Evolutionary conservation across 73 alveolate genomes (phyloP), one percentile per base, ranked within the genome.

Genomic region (Paramecium octaurelia): DNA sequence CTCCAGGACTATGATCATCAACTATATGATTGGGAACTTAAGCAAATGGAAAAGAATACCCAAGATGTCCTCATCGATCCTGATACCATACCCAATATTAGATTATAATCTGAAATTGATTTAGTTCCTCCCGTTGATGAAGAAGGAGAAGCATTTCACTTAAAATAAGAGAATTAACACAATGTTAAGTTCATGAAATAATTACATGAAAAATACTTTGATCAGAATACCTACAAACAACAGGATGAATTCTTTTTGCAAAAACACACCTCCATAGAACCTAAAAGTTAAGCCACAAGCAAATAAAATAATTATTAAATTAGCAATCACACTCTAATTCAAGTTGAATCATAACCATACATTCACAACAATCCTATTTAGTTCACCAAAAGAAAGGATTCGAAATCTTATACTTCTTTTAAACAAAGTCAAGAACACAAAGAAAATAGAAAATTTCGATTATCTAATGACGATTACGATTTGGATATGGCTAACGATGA

Each of bases 391-490:
- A 80, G 91, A 46, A 80, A 80, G 24, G 91, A 80, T 24, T 80
- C 91, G 4, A 80, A 80, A 80, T 80, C 76, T 24, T 48, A 31
- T 14, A 80, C 91, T 12, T 43, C 70, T 1, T 40, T 73, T 73
- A 73, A 73, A 36, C 48, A 44, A 80, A 80, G 43, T 14, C 27
- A 80, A 80, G 91, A 80, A 80, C 73, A 42, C 21, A 80, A 80
- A 46, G 91, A 80, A 42, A 80, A 80, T 80, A 80, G 91, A 48
- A 80, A 80, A 46, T 27, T 80, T 44, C 91, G 91, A 44, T 20
- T 5, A 80, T 80, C 91, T 10, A 80, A 80, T 80, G 91, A 80
- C 27, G 91, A 80, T 48, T 80, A 80, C 46, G 91, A 80, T 80
- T 80, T 80, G 29, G 91, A 80, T 23, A 46, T 80, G 44, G 87